Conservation (phyloP, 768 basidiomycete species). For the Tylopilus vinaceipallidus region DNA sequence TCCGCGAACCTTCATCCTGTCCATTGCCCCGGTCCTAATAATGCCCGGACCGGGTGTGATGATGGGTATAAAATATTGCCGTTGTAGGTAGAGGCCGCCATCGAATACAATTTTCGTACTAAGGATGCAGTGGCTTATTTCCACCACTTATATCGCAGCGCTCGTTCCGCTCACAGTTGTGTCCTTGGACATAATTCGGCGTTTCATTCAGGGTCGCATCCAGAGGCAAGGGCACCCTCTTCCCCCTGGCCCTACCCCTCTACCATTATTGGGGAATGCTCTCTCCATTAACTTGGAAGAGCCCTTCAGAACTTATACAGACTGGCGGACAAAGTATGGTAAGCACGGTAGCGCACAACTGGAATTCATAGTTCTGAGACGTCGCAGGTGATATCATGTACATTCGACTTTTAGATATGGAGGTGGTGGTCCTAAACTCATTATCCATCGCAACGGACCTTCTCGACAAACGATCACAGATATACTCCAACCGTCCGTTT, state of each 20-base stretch:
- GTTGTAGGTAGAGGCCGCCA: background rate
- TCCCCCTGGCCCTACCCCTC: constrained; percentile 16
- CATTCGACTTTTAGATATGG: constrained; percentile 45
- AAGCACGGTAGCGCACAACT: background rate
- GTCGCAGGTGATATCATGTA: constrained; percentile 44
- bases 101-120: background rate
- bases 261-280: constrained; percentile 20
- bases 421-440: constrained; percentile 46
- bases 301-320: constrained; percentile 17
- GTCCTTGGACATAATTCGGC: background rate
- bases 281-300: constrained; percentile 15
- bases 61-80: constrained; percentile 6
- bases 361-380: background rate
- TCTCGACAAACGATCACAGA: constrained; percentile 43
- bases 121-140: constrained; percentile 9
- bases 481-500: constrained; percentile 51
- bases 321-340: constrained; percentile 21
- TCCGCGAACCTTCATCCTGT: background rate
- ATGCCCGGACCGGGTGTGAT: background rate
- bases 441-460: constrained; percentile 42
- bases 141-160: constrained; percentile 2
- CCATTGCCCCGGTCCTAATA: background rate
- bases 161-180: constrained; percentile 3
- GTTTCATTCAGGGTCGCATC: constrained; percentile 2
- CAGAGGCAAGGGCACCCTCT: constrained; percentile 14